Base-by-base conservation (phyloP, 2,329 filamentous ascomycete genomes). In the Aureobasidium sp. region DNA sequence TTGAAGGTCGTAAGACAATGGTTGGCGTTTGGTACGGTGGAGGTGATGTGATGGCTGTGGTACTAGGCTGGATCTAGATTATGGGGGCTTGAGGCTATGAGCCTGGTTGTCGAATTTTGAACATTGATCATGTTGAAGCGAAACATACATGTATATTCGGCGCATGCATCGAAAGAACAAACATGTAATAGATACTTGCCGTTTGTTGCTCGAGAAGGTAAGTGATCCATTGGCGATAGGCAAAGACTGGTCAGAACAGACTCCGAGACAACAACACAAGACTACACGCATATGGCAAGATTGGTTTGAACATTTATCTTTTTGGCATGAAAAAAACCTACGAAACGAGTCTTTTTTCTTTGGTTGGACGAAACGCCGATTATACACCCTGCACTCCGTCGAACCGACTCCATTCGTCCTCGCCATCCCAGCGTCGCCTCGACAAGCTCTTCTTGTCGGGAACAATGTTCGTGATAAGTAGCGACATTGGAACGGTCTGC, bases 291-390 rank as follows among this genome's bases (percentile, higher is more conserved):
- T 17, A 14, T 55, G 51, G 51, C 37, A 45, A 57, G 27, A 34
- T 29, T 31, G 36, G 22, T 60, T 60, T 60, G 44, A 60, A 60
- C 57, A 49, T 60, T 39, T 49, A 60, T 60, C 53, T 57, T 51
- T 60, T 60, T 60, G 57, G 57, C 57, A 60, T 60, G 45, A 60
- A 49, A 60, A 59, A 60, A 60, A 41, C 57, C 56, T 60, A 51
- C 57, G 57, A 60, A 60, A 60, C 57, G 57, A 49, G 45, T 49
- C 57, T 48, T 48, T 48, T 60, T 49, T 51, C 41, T 37, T 37
- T 47, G 57, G 57, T 60, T 44, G 57, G 55, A 59, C 57, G 57
- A 60, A 60, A 60, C 57, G 57, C 57, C 57, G 57, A 39, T 58
- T 47, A 39, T 34, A 51, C 31, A 34, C 57, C 57, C 57, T 60